These are phyloP conservation scores for Lactifluus piperatus DNA, from an alignment of 768 basidiomycete species.

Conservation along the genomic window DNA sequence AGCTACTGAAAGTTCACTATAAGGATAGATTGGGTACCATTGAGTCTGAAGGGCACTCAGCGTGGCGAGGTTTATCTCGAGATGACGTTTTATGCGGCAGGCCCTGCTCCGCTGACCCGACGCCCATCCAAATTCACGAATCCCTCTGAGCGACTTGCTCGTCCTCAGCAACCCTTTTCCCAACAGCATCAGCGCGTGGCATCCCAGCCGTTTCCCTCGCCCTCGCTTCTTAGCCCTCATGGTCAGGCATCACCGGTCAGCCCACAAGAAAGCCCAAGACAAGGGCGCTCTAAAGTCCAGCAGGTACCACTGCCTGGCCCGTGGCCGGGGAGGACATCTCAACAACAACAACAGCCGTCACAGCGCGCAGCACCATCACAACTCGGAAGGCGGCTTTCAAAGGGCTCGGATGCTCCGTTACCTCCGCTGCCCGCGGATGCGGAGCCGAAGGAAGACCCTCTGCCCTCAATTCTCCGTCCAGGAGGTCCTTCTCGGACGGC, in stretches of 20 bases:
- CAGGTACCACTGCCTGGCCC: conserved; percentile 8
- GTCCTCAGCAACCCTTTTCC: neutral
- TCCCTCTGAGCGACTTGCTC: conserved; percentile 14
- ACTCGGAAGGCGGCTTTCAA: neutral
- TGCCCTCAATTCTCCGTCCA: conserved; percentile 12
- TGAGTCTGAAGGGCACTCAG: conserved; percentile 49
- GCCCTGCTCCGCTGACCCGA: conserved; percentile 37
- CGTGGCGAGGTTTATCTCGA: conserved; percentile 88
- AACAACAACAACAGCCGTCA: neutral
- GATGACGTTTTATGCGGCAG: conserved; percentile 84
- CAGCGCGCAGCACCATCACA: neutral
- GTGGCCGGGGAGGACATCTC: conserved; percentile 4
- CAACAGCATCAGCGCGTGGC: conserved; percentile 2
- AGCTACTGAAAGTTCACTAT: neutral
- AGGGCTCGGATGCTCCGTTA: neutral
- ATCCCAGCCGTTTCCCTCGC: neutral
- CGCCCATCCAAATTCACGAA: conserved; percentile 26
- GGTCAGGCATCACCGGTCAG: neutral
- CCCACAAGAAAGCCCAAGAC: conserved; percentile 1
- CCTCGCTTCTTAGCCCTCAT: neutral
- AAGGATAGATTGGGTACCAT: conserved; percentile 54
- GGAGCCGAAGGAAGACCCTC: conserved; percentile 1
- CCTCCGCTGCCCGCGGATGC: conserved; percentile 4
- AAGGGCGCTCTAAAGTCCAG: neutral
- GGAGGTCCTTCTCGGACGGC: conserved; percentile 1